Percentiles rank a stretch among this genome's conserved stretches.
phyloP scores from a whole-genome alignment of 805 yeast genomes.

The Wickerhamiella dianesei region DNA sequence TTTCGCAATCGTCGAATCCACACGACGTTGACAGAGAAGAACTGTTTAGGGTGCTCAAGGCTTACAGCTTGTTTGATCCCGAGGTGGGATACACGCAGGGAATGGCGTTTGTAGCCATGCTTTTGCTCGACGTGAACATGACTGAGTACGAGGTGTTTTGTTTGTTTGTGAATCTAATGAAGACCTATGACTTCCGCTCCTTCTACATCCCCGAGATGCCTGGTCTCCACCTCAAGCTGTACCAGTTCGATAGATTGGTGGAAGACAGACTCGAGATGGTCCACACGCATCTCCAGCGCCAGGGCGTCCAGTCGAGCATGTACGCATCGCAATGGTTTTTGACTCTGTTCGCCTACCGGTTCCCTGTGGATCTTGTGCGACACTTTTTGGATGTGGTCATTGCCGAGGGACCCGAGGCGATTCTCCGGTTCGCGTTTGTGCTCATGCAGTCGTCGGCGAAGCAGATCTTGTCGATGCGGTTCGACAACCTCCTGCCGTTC shows the following conservation, averaged over 20 bases:
- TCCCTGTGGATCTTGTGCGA: conserved; percentile 77
- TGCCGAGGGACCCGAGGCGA: conserved; percentile 81
- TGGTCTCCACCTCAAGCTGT: conserved; percentile 69
- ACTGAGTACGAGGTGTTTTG: conserved; percentile 76
- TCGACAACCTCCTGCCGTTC: conserved; percentile 65
- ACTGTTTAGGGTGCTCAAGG: conserved; percentile 62
- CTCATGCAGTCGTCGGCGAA: conserved; percentile 58
- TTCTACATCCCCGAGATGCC: conserved; percentile 85
- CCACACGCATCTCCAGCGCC: conserved; percentile 61
- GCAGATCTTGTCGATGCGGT: conserved; percentile 44
- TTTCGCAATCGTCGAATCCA: conserved; percentile 34
- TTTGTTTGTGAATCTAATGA: conserved; percentile 68
- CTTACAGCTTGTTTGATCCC: conserved; percentile 71
- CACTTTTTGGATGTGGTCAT: conserved; percentile 79
- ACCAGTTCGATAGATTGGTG: conserved; percentile 78
- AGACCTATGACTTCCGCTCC: conserved; percentile 64
- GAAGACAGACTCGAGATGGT: conserved; percentile 66
- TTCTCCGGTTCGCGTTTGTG: conserved; percentile 72
- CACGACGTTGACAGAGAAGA: conserved; percentile 37
- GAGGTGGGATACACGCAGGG: conserved; percentile 98
- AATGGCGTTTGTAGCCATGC: conserved; percentile 86
- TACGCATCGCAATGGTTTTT: conserved; percentile 97
- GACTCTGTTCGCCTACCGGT: conserved; percentile 87
- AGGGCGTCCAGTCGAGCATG: conserved; percentile 87
- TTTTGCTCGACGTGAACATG: conserved; percentile 50